Conservation (phyloP, 257 asterid species). For the Solanum rostratum region DNA sequence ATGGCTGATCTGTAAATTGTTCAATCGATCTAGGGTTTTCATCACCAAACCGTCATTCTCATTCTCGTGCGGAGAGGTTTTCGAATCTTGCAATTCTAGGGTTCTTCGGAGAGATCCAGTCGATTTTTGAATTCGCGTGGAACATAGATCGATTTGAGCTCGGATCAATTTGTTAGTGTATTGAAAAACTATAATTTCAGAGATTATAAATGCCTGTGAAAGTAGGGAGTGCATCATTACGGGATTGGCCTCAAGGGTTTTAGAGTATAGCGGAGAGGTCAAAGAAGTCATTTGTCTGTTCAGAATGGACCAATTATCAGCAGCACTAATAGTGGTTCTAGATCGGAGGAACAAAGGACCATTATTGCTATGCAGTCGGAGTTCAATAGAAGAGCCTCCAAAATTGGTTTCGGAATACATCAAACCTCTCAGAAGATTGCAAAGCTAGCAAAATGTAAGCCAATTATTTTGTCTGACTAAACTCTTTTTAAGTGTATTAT, state of each 20-base stretch:
- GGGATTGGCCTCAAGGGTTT: conserved; percentile 90
- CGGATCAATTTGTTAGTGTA: neutral
- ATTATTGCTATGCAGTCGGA: conserved; percentile 75
- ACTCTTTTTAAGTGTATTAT: neutral
- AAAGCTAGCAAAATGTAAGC: conserved; percentile 81
- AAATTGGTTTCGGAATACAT: conserved; percentile 76
- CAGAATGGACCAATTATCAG: conserved; percentile 57
- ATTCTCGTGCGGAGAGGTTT: neutral
- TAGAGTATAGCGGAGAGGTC: conserved; percentile 53
- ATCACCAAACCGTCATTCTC: neutral
- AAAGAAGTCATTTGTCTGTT: conserved; percentile 35
- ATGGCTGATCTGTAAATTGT: neutral
- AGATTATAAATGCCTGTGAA: conserved; percentile 38
- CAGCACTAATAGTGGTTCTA: conserved; percentile 14
- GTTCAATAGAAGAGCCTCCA: conserved; percentile 76
- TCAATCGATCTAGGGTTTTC: neutral
- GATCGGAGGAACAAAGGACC: conserved; percentile 38
- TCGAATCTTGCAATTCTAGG: neutral
- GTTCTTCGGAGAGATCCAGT: neutral
- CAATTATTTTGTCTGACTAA: neutral
- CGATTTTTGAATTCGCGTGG: neutral
- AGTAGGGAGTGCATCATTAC: conserved; percentile 50
- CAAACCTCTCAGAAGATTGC: conserved; percentile 90
- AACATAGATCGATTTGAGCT: neutral
- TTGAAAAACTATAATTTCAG: neutral